Conservation (phyloP, 129 eudicot species). For the Logfia minima region DNA sequence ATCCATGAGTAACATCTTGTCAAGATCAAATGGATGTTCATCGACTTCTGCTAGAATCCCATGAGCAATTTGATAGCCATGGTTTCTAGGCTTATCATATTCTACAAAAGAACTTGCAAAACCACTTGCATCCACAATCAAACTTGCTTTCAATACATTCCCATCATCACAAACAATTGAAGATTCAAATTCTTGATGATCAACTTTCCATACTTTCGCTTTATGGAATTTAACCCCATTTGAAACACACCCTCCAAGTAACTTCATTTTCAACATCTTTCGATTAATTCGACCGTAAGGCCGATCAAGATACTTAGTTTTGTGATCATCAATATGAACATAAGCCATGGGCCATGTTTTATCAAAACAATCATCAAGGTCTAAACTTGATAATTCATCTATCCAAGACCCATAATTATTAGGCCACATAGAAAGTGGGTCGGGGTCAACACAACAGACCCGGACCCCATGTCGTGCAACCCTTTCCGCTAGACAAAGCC, state of each 20-base stretch:
- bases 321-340: conserved; percentile 50
- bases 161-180: conserved; percentile 74
- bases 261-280: conserved; percentile 47
- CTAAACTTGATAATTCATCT: conserved; percentile 65
- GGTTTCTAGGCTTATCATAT: conserved; percentile 78
- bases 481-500: conserved; percentile 64
- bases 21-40: conserved; percentile 74
- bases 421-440: conserved; percentile 74
- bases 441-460: conserved; percentile 77
- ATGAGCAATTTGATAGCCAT: conserved; percentile 84
- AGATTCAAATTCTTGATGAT: conserved; percentile 68
- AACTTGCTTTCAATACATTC: conserved; percentile 52
- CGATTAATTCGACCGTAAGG: conserved; percentile 62
- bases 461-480: conserved; percentile 52
- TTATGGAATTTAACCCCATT: conserved; percentile 66
- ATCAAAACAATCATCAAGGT: conserved; percentile 66
- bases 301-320: conserved; percentile 65
- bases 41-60: conserved; percentile 80
- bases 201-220: conserved; percentile 72
- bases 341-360: conserved; percentile 73
- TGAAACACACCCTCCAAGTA: conserved; percentile 53
- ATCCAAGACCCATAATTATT: conserved; percentile 86
- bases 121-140: conserved; percentile 81
- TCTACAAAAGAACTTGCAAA: conserved; percentile 61
- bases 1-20: conserved; percentile 83